A percentile compares a stretch with the other conserved stretches of the same genome.
Conservation (phyloP, 305 asterid genomes). For the Fraxinus sp. region DNA sequence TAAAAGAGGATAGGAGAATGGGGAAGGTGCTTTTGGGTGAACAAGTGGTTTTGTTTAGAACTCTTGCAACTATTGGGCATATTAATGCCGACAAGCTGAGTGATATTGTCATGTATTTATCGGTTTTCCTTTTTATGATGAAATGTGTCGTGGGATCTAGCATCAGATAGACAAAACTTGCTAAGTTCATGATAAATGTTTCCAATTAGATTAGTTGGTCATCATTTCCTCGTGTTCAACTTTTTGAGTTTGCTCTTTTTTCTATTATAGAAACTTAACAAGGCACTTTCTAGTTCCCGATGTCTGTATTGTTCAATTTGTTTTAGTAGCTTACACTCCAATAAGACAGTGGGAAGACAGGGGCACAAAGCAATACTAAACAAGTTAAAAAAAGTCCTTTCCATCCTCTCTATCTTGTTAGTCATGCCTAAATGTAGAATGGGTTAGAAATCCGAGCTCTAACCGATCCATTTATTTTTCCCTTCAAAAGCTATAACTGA, state of each 20-base stretch:
- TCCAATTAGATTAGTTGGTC: background rate
- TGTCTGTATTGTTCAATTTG: background rate
- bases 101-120: background rate
- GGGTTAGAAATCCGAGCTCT: background rate
- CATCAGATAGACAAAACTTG: background rate
- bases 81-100: background rate
- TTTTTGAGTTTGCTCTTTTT: background rate
- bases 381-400: background rate
- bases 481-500: background rate
- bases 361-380: background rate
- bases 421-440: background rate
- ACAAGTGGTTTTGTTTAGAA: conserved; percentile 3
- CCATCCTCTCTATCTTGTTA: background rate
- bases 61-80: background rate
- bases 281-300: background rate
- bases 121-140: background rate
- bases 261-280: background rate
- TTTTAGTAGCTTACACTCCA: background rate
- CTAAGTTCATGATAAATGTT: background rate
- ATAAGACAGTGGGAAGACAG: background rate
- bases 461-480: background rate
- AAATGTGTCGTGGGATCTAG: background rate
- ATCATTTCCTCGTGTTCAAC: background rate
- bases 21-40: background rate
- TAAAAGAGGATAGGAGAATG: background rate